Base-by-base conservation (phyloP, 768 basidiomycete genomes). In the Leccinum fibrillosum region DNA sequence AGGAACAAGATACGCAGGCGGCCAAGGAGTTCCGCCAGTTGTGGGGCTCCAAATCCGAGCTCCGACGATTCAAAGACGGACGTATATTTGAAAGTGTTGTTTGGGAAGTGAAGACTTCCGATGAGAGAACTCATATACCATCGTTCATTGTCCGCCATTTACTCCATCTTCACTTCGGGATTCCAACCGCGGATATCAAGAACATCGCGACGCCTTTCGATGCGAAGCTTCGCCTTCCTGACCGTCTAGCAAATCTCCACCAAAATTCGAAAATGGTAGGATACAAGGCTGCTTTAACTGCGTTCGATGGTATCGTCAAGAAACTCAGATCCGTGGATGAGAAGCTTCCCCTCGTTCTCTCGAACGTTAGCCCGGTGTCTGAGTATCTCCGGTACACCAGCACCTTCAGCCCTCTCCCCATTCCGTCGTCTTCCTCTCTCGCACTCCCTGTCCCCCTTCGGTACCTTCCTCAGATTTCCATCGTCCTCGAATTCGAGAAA, bases 41-140 rank as follows among this genome's bases (percentile, higher is more conserved):
- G 63, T 99, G 97, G 97, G 96, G 95, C 0, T 77, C 83, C 35
- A 96, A 92, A 71, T 87, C 94, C 0, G 96, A 98, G 68, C 77
- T 98, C 17, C 82, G 97, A 9, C 83, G 95, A 39, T 99, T 99
- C 79, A 95, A 98, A 72, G 95, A 98, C 65, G 96, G 96, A 1
- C 82, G 88, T 17, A 98, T 98, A 60, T 68, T 82, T 5, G 94
- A 98, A 72, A 92, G 90, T 64, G 93, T 98, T n/a, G 94, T 98
- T 3, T 99, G 97, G 97, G 89, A 97, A 19, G 84, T 92, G 8
- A 81, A 83, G 59, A 88, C 84, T 3, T 80, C 82, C 0, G 93
- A 96, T 53, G 92, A 94, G 59, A 86, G 92, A 26, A 78, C 85
- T 0, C 82, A 86, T 60, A 85, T 98, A 28, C 93, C 94, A 0